A percentile compares a stretch with the other conserved stretches of the same genome.
phyloP scores from a whole-genome alignment of 352 stramenopile species.

The Pythium oligandrum region DNA sequence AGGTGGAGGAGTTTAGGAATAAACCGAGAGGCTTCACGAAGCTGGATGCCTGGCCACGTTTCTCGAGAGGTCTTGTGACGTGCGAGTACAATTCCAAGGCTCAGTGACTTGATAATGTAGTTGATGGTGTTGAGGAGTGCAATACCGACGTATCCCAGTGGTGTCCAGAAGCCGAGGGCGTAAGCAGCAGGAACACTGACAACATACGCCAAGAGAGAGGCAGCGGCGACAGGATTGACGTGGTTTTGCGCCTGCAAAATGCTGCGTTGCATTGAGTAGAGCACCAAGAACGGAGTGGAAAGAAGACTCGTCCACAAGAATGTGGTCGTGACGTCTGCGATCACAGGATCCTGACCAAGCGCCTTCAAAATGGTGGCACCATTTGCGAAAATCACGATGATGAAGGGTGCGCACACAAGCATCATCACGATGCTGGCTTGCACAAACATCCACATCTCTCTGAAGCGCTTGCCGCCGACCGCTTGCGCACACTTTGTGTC shows the following conservation, averaged over 20 bases:
- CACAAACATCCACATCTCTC: conserved; percentile 36
- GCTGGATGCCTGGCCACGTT: conserved; percentile 26
- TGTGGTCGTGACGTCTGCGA: conserved; percentile 19
- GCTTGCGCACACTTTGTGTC: conserved; percentile 39
- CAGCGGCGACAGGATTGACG: conserved; percentile 25
- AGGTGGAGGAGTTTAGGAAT: conserved; percentile 15
- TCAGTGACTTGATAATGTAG: conserved; percentile 20
- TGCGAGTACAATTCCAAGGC: conserved; percentile 19
- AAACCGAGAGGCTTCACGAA: conserved; percentile 13
- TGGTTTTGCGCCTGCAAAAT: conserved; percentile 36
- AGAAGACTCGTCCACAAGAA: conserved; percentile 17
- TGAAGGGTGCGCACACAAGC: conserved; percentile 11
- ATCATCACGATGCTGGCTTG: conserved; percentile 30
- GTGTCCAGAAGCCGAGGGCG: conserved; percentile 29
- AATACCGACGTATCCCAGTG: conserved; percentile 31
- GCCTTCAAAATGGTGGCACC: conserved; percentile 17
- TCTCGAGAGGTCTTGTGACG: conserved; percentile 21
- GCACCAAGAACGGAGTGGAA: conserved; percentile 23
- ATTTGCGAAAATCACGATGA: conserved; percentile 11
- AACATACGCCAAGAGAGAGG: conserved; percentile 17
- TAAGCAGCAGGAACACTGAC: conserved; percentile 24
- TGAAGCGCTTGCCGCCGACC: conserved; percentile 25
- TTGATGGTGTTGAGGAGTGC: conserved; percentile 21
- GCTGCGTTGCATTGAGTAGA: conserved; percentile 21
- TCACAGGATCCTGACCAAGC: conserved; percentile 29